Evolutionary conservation across 192 early-diverging fungal species (phyloP).

Genomic region (Spizellomyces sp.): DNA sequence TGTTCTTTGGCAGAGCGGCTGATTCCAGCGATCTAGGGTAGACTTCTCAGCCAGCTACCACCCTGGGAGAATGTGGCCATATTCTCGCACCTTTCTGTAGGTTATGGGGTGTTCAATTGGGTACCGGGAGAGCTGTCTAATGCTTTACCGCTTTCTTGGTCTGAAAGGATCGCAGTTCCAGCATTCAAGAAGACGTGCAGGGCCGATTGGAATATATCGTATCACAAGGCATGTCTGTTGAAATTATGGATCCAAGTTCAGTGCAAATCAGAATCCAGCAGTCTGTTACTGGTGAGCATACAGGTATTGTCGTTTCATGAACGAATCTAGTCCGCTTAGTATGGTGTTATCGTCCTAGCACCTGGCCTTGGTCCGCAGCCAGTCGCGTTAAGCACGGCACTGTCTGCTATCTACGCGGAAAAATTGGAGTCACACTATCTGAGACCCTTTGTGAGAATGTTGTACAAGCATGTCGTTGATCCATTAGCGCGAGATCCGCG

Average conservation of each 20-base stretch:
- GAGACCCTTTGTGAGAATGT: conserved; percentile 13
- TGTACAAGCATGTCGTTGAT: conserved; percentile 17
- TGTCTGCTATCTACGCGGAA: conserved; percentile 9
- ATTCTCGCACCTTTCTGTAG: conserved; percentile 2
- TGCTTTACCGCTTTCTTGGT: neutral
- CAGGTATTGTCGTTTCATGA: too few relatives aligned
- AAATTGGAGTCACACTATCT: neutral
- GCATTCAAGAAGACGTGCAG: neutral
- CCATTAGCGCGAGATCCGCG: conserved; percentile 15
- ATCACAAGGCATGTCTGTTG: conserved; percentile 19
- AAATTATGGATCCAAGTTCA: neutral
- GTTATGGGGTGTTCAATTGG: neutral
- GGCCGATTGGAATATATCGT: conserved; percentile 33
- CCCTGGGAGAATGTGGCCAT: conserved; percentile 5
- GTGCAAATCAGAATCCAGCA: conserved; percentile 3
- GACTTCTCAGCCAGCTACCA: neutral
- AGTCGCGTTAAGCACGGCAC: conserved; percentile 5
- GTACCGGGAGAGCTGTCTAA: neutral
- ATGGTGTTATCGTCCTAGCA: conserved; percentile 4
- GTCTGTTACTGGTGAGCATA: conserved; percentile 2
- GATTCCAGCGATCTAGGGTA: conserved; percentile 3
- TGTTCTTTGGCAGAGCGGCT: neutral
- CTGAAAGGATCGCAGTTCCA: neutral
- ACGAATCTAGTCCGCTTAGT: too few relatives aligned
- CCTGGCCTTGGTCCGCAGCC: conserved; percentile 23